Base-by-base conservation (phyloP, 1,284 basidiomycete genomes). In the Malassezia caprae region DNA sequence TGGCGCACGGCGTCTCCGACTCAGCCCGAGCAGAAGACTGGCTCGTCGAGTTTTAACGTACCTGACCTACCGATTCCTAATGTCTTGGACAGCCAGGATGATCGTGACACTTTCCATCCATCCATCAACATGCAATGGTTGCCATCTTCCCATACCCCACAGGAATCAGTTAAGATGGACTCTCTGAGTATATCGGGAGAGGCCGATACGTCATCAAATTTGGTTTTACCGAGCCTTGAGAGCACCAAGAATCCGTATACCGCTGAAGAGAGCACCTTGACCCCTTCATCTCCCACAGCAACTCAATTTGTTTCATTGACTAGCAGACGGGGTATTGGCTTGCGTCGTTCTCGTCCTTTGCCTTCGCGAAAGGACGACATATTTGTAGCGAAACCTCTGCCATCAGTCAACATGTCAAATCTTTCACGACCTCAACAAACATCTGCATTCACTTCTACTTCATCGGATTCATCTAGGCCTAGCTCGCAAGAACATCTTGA, bases 11-110 rank as follows among this genome's bases (percentile, higher is more conserved):
- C 5, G n/a, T 21, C 24, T 3, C 28, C 42, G 4, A 30, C 4
- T 7, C 13, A 21, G 11, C 37, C 4, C 8, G 37, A 10, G 19
- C 4, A 12, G 1, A 34, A n/a, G 32, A 8, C 32, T 13, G 4
- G 11, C n/a, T 13, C 4, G 6, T 19, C 24, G 4, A 23, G 5
- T 19, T 4, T 11, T 1, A 40, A n/a, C 15, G n/a, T 30, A 19
- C 55, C 55, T 8, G 34, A 48, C 15, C 31, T 57, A 3, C 55
- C 55, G 8, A 44, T 52, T 10, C 55, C 55, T 1, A 19, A 30
- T 2, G 44, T 57, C 15, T 41, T 51, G 26, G 50, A 57, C 15
- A 28, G 28, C 19, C 39, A 43, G 1, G 13, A 47, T 1, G 55
- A 48, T 26, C 49, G 40, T 32, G 49, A 57, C 15, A 24, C 40